Evolutionary conservation across 805 yeast species (phyloP).

Genomic region (Saitoella complicata): DNA sequence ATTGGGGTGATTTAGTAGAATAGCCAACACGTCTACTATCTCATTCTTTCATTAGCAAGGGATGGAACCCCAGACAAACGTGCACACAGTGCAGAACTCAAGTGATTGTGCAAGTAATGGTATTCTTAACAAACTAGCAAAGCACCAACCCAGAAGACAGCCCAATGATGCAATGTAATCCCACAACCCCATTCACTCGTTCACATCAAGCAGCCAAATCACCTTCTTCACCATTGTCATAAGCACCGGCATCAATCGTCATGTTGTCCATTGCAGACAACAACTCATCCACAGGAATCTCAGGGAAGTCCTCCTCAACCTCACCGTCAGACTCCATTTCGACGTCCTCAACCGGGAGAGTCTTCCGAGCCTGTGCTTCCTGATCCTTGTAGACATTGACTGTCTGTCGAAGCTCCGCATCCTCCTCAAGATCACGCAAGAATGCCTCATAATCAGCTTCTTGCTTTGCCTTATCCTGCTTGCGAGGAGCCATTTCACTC

Average conservation of each 20-base stretch:
- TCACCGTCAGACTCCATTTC: slow-evolving; percentile 9
- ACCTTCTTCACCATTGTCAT: background rate
- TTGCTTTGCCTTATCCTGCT: slow-evolving; percentile 78
- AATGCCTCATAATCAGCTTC: slow-evolving; percentile 89
- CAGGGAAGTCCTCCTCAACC: slow-evolving; percentile 31
- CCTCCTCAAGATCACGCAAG: slow-evolving; percentile 96
- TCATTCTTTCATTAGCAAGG: too few species aligned
- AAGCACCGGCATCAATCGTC: slow-evolving; percentile 49
- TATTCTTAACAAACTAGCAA: background rate
- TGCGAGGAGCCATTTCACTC: slow-evolving; percentile 52
- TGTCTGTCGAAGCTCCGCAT: slow-evolving; percentile 79
- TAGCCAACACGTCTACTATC: too few species aligned
- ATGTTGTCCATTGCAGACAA: slow-evolving; percentile 89
- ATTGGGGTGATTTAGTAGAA: too few species aligned
- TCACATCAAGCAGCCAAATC: too few species aligned
- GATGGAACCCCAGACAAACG: too few species aligned
- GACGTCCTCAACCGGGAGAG: slow-evolving; percentile 1
- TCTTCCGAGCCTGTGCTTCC: slow-evolving; percentile 5
- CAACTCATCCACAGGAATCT: slow-evolving; percentile 76
- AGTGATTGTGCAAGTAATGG: too few species aligned
- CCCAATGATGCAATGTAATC: background rate
- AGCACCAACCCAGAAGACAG: background rate
- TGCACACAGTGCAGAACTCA: too few species aligned
- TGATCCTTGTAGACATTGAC: slow-evolving; percentile 70
- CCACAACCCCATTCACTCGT: background rate